Evolutionary conservation across 805 yeast genomes (phyloP).

Genomic region (Saturnispora saitoi): DNA sequence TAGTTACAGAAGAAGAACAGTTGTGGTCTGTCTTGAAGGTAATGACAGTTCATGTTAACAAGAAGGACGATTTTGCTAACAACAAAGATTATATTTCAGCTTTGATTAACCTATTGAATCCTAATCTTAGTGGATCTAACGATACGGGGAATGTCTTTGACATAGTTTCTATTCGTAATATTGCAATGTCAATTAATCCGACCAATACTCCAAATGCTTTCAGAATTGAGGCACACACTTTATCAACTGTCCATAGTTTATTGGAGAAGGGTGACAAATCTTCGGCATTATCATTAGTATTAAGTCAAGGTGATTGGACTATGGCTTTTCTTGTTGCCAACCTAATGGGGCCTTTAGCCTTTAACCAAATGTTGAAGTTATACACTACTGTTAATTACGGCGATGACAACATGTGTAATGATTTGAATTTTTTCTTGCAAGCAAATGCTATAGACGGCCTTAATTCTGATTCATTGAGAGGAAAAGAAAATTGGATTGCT

Average conservation of each 20-base stretch:
- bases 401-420: conserved; percentile 19
- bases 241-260: conserved; percentile 28
- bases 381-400: conserved; percentile 18
- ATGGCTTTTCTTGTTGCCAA: conserved; percentile 66
- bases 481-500: conserved; percentile 24
- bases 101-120: conserved; percentile 35
- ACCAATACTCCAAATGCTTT: conserved; percentile 21
- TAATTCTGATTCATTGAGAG: conserved; percentile 15
- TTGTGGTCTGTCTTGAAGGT: conserved; percentile 24
- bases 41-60: conserved; percentile 19
- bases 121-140: conserved; percentile 25
- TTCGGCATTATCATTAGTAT: conserved; percentile 54
- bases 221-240: conserved; percentile 17
- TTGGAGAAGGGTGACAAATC: conserved; percentile 57
- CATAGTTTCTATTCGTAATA: conserved; percentile 13
- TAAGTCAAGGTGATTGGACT: conserved; percentile 64
- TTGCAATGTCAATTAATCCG: conserved; percentile 9
- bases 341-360: conserved; percentile 48
- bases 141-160: conserved; percentile 13
- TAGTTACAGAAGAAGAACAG: conserved; percentile 16
- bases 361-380: conserved; percentile 37
- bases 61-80: conserved; percentile 22
- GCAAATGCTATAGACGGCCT: conserved; percentile 16
- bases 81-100: conserved; percentile 24
- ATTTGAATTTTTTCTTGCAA: conserved; percentile 25